Evolutionary conservation across 139 green algal species (phyloP).

Genomic region (Ettlia oleoabundans): DNA sequence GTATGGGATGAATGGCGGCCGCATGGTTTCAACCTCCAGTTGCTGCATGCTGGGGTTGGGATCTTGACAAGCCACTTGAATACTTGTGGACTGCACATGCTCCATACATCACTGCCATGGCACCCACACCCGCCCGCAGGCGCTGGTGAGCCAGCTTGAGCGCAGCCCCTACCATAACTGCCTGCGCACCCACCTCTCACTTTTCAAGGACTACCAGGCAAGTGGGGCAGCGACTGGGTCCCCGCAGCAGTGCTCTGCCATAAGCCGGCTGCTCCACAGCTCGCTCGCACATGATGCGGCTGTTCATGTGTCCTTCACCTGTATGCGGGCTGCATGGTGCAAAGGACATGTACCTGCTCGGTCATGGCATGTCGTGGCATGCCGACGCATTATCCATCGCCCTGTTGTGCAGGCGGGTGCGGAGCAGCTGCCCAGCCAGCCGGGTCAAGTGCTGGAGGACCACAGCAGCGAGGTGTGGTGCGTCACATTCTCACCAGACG

Average conservation of each 20-base stretch:
- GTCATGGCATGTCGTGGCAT: neutral
- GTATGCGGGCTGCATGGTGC: no score
- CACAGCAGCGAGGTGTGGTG: conserved; percentile 65
- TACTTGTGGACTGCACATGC: no score
- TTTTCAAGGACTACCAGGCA: conserved; percentile 77
- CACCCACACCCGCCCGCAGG: neutral
- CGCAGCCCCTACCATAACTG: conserved; percentile 77
- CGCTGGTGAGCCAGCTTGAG: conserved; percentile 40
- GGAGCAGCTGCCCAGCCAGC: conserved; percentile 74
- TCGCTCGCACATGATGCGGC: no score
- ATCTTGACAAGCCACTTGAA: no score
- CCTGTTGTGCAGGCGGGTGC: conserved; percentile 50
- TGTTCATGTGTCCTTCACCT: no score
- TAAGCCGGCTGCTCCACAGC: no score
- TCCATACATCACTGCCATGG: neutral
- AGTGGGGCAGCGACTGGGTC: neutral
- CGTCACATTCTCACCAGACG: conserved; percentile 28
- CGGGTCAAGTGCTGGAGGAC: conserved; percentile 47
- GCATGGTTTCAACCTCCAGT: neutral
- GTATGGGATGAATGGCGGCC: no score
- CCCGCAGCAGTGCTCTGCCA: no score
- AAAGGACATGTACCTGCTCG: no score
- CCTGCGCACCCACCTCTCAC: conserved; percentile 46
- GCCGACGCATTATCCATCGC: neutral
- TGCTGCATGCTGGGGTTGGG: neutral